These are phyloP conservation scores for Solanum phureja DNA, from an alignment of 257 asterid genomes.

Conservation along the genomic window DNA sequence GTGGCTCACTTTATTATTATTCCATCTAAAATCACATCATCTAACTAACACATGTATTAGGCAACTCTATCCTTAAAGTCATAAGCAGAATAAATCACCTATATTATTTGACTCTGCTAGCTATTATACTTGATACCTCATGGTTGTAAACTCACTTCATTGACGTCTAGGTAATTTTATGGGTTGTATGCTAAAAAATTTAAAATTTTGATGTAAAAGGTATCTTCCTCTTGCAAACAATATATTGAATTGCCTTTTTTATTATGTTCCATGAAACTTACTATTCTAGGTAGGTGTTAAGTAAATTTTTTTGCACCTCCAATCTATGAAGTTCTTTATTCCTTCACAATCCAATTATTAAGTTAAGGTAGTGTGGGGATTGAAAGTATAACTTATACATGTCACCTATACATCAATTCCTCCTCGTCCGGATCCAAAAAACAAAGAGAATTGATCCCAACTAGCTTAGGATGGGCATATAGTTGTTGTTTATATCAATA, in stretches of 20 bases:
- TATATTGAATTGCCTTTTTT: too few relatives aligned
- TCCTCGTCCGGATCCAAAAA: not conserved
- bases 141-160: too few relatives aligned
- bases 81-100: not conserved
- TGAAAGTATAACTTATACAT: not conserved
- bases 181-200: too few relatives aligned
- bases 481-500: too few relatives aligned
- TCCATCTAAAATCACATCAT: not conserved
- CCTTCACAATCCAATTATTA: not conserved
- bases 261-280: too few relatives aligned
- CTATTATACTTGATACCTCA: not conserved
- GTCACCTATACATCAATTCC: not conserved
- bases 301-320: not conserved
- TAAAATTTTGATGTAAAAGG: too few relatives aligned
- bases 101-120: not conserved
- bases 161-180: too few relatives aligned
- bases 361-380: not conserved
- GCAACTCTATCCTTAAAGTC: not conserved
- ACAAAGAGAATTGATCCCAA: too few relatives aligned
- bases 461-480: too few relatives aligned
- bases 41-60: not conserved
- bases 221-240: too few relatives aligned
- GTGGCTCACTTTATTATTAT: not conserved
- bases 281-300: not conserved
- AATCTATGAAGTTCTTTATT: not conserved